Conservation (phyloP, 768 basidiomycete species). For the Dendrothele bispora region DNA sequence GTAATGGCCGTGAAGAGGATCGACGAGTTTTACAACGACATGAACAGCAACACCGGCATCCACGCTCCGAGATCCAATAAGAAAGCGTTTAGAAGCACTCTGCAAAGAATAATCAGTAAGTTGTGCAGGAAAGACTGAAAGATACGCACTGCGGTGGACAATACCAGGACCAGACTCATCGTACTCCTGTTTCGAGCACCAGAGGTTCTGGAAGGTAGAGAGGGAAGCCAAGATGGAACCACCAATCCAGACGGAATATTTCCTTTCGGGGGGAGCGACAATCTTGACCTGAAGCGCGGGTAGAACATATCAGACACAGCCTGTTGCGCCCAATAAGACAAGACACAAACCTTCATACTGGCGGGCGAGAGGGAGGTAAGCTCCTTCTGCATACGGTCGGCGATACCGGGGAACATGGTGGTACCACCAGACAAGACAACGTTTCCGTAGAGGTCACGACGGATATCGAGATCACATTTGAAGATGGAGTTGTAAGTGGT, state of each 20-base stretch:
- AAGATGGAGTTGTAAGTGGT: slow-evolving; percentile 87
- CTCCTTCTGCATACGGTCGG: slow-evolving; percentile 82
- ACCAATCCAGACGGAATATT: slow-evolving; percentile 90
- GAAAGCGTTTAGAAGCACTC: slow-evolving; percentile 19
- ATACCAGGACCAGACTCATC: slow-evolving; percentile 68
- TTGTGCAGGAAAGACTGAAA: neutral
- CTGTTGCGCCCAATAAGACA: too few relatives aligned
- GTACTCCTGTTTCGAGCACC: slow-evolving; percentile 93
- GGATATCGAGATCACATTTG: slow-evolving; percentile 86
- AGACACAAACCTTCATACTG: slow-evolving; percentile 57
- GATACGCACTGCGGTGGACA: slow-evolving; percentile 36
- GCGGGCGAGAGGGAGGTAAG: slow-evolving; percentile 63
- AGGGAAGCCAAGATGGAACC: slow-evolving; percentile 86
- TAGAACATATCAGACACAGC: slow-evolving; percentile 4
- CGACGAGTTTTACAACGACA: neutral
- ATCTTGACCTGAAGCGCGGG: slow-evolving; percentile 49
- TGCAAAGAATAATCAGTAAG: neutral
- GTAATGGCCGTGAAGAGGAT: too few relatives aligned
- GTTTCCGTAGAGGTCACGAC: slow-evolving; percentile 79
- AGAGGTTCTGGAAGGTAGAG: slow-evolving; percentile 95
- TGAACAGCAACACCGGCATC: neutral
- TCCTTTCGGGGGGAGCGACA: slow-evolving; percentile 68
- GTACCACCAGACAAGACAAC: slow-evolving; percentile 88
- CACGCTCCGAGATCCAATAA: neutral
- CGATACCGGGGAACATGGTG: slow-evolving; percentile 96